phyloP scores from a whole-genome alignment of 1,284 basidiomycete genomes.

The Marasmius sp. region DNA sequence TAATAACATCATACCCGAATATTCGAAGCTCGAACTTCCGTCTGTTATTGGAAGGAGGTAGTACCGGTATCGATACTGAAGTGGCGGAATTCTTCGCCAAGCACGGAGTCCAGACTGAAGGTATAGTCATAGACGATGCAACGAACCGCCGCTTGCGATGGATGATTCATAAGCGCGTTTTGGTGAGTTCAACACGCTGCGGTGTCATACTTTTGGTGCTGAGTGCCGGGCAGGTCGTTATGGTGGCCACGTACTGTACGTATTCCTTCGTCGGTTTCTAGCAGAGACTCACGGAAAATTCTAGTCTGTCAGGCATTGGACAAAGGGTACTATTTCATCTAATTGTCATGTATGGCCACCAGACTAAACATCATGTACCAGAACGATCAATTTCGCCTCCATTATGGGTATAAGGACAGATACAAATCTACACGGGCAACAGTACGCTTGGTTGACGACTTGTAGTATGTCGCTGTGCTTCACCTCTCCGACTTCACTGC shows the following conservation, averaged over 20 bases:
- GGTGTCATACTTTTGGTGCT: background rate
- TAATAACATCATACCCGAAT: background rate
- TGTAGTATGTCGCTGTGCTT: constrained; percentile 33
- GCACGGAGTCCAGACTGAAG: constrained; percentile 18
- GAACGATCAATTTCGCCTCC: constrained; percentile 52
- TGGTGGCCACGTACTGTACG: constrained; percentile 55
- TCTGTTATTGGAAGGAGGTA: constrained; percentile 10
- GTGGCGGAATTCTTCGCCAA: constrained; percentile 47
- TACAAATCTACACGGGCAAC: constrained; percentile 44
- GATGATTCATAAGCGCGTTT: constrained; percentile 52
- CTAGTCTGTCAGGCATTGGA: constrained; percentile 48
- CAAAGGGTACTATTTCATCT: constrained; percentile 37
- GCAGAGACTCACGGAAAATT: constrained; percentile 1
- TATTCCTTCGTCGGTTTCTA: background rate
- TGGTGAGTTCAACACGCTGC: constrained; percentile 26
- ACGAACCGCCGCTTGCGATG: constrained; percentile 44
- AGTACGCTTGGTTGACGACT: constrained; percentile 53
- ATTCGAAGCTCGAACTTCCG: background rate
- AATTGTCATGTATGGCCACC: background rate
- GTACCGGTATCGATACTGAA: constrained; percentile 47
- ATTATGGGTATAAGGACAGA: constrained; percentile 56
- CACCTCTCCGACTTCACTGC: background rate
- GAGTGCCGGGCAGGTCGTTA: constrained; percentile 33
- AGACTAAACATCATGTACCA: constrained; percentile 10
- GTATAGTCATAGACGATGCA: constrained; percentile 41